Evolutionary conservation across 2,329 filamentous ascomycete species (phyloP).

Genomic region (Periconia macrospinosa): DNA sequence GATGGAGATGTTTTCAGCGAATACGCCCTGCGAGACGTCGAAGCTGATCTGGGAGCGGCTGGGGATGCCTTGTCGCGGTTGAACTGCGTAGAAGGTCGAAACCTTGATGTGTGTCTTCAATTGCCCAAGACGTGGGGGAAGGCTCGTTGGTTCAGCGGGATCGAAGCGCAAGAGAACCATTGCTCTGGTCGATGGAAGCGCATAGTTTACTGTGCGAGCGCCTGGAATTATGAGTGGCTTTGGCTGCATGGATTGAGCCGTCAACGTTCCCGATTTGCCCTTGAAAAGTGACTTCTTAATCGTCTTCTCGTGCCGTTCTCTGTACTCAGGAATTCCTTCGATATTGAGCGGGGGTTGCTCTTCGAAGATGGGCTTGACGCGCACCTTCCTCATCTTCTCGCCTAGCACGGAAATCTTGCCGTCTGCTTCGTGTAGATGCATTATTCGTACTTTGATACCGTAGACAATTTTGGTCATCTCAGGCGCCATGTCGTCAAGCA

Average conservation of each 20-base stretch:
- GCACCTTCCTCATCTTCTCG: conserved; percentile 58
- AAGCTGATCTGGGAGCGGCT: conserved; percentile 44
- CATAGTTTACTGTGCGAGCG: conserved; percentile 38
- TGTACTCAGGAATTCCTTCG: conserved; percentile 54
- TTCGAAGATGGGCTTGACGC: conserved; percentile 60
- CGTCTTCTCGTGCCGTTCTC: conserved; percentile 59
- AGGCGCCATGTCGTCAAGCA: conserved; percentile 64
- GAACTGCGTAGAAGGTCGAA: conserved; percentile 59
- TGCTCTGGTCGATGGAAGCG: conserved; percentile 56
- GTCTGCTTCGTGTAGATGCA: conserved; percentile 44
- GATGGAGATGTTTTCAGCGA: conserved; percentile 56
- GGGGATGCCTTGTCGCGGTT: conserved; percentile 55
- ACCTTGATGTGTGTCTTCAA: conserved; percentile 59
- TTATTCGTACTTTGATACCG: conserved; percentile 53
- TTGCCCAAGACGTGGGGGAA: conserved; percentile 57
- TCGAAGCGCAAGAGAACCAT: conserved; percentile 64
- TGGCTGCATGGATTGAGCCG: conserved; percentile 61
- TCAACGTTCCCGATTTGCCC: conserved; percentile 60
- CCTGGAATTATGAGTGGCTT: conserved; percentile 56
- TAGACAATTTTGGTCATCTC: conserved; percentile 65
- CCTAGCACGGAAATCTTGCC: conserved; percentile 48
- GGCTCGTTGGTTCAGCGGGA: conserved; percentile 51
- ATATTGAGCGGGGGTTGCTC: conserved; percentile 63
- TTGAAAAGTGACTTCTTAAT: conserved; percentile 64
- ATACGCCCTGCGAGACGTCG: conserved; percentile 55